Evolutionary conservation across 805 yeast genomes (phyloP), one percentile per base, ranked within the genome.

Genomic region (Candida coquimbonensis): DNA sequence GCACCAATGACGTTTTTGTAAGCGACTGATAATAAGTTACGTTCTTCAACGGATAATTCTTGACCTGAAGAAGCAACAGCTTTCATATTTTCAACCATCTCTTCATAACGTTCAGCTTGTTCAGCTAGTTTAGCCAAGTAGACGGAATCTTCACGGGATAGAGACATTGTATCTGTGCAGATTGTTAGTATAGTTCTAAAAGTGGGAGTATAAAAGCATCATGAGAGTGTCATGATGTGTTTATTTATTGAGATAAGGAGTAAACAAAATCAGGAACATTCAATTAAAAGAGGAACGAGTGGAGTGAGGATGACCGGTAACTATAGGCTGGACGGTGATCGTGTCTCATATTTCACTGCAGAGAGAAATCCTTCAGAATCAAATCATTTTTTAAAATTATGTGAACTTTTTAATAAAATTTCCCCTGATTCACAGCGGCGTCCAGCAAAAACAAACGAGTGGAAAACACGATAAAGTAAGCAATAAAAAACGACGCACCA

Each of bases 71-170:
- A 84, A 59, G 97, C 98, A 63, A 93, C 98, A 45, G 87, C 84
- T 71, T 91, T 90, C 97, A 91, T 91, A 76, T 87, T 88, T 70
- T 88, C 96, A 61, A 91, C 98, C 97, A 87, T 89, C 75, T 91
- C 98, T 75, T 93, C 98, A 69, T 90, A 93, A 74, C 98, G 95
- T 76, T 93, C 99, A 64, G 98, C 97, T 77, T 91, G 97, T 74
- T 91, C 98, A 64, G 97, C 96, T 68, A 93, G 83, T 68, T 93
- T 91, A 70, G 98, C 98, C 66, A 93, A 81, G 73, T 90, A 91
- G 62, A 93, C 96, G 64, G 95, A 87, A 74, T 93, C 96, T 83
- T 93, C 98, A 78, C 97, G 95, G 64, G 91, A 78, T 69, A 78
- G 75, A 61, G 90, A 77, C 89, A 83, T 47, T 29, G 31, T 29